Conservation (phyloP, 176 grass and related monocot genomes). For the Phragmites australis region DNA sequence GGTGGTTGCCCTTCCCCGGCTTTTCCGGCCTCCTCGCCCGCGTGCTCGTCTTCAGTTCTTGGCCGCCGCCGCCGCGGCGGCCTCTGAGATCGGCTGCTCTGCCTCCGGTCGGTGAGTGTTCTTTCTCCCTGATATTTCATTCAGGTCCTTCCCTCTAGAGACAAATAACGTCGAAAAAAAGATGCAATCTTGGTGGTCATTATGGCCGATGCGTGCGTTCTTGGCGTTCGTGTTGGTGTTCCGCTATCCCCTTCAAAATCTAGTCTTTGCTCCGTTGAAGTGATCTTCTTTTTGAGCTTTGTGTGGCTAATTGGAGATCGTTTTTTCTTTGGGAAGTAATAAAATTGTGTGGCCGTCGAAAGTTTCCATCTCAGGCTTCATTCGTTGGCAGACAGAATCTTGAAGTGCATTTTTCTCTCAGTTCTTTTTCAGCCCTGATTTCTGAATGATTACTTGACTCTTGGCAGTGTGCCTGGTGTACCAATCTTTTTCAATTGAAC, state of each 20-base stretch:
- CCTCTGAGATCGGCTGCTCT: background rate
- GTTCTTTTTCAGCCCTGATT: no score
- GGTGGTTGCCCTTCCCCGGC: background rate
- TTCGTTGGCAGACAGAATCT: no score
- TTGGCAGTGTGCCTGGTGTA: background rate
- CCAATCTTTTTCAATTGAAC: no score
- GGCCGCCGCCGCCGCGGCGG: constrained; percentile 12
- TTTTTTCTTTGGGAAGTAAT: no score
- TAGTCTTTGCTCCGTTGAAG: background rate
- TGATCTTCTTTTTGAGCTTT: no score
- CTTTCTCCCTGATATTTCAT: background rate
- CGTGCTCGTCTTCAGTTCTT: background rate
- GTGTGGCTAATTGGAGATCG: no score
- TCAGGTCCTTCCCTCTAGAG: background rate
- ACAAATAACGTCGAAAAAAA: background rate
- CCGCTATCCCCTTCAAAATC: background rate
- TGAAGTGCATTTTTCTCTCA: no score
- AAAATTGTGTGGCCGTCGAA: no score
- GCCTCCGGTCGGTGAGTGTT: constrained; percentile 31
- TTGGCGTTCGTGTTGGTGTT: background rate
- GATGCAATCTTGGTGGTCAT: background rate
- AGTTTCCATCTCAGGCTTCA: no score
- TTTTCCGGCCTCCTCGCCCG: background rate
- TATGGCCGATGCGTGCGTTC: background rate
- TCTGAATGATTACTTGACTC: no score